phyloP scores from a whole-genome alignment of 805 yeast species.

The Pichia californica region DNA sequence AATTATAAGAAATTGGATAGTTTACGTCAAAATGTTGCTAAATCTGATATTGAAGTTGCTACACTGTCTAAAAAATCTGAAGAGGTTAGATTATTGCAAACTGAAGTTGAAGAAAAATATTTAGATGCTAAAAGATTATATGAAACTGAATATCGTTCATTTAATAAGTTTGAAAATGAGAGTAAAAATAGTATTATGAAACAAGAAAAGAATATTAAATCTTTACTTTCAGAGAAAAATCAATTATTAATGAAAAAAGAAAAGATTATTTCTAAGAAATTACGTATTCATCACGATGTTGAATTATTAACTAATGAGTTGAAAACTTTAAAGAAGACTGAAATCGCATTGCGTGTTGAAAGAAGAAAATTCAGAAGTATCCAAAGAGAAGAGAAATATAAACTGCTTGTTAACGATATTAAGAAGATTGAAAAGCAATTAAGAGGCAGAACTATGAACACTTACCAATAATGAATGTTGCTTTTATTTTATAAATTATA shows the following conservation, averaged over 20 bases:
- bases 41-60: conserved; percentile 32
- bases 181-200: conserved; percentile 22
- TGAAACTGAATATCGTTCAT: conserved; percentile 30
- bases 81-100: conserved; percentile 30
- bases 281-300: conserved; percentile 25
- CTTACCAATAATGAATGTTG: neutral
- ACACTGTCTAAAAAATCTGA: conserved; percentile 31
- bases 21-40: conserved; percentile 39
- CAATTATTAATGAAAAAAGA: conserved; percentile 30
- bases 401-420: conserved; percentile 19
- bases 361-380: conserved; percentile 19
- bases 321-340: conserved; percentile 21
- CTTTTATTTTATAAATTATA: no score
- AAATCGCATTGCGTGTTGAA: conserved; percentile 19
- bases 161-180: conserved; percentile 27
- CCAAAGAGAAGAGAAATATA: conserved; percentile 22
- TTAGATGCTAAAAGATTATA: conserved; percentile 32
- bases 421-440: conserved; percentile 4
- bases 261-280: conserved; percentile 25
- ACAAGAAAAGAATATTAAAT: conserved; percentile 18
- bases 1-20: conserved; percentile 46
- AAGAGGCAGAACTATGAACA: neutral
- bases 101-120: conserved; percentile 34
- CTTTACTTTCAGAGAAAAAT: conserved; percentile 26
- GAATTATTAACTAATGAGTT: conserved; percentile 21